These are phyloP conservation scores for Dryadomyces sulphureus DNA, from an alignment of 2,329 filamentous ascomycete species.

Conservation along the genomic window DNA sequence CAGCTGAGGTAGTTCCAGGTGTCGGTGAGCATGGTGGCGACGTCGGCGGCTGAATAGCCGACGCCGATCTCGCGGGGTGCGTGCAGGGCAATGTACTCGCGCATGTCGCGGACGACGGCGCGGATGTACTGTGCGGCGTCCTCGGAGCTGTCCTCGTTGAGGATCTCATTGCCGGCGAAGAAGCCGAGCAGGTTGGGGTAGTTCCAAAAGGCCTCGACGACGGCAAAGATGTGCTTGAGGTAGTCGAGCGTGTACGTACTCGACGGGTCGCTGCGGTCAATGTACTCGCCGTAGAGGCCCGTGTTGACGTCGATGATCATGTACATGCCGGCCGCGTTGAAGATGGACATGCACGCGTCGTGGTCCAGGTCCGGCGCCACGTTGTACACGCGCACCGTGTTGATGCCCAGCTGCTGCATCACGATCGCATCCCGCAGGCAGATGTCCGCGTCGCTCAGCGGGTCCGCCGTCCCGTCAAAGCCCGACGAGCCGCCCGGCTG, in stretches of 20 bases:
- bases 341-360: constrained; percentile 64
- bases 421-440: constrained; percentile 61
- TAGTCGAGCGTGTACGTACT: constrained; percentile 29
- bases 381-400: constrained; percentile 78
- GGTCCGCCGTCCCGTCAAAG: constrained; percentile 45
- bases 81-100: constrained; percentile 61
- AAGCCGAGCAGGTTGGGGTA: constrained; percentile 73
- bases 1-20: constrained; percentile 71
- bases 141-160: constrained; percentile 44
- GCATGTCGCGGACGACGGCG: constrained; percentile 65
- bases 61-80: constrained; percentile 68
- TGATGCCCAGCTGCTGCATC: constrained; percentile 68
- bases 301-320: constrained; percentile 69
- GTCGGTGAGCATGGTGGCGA: constrained; percentile 48
- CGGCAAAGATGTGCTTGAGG: constrained; percentile 22
- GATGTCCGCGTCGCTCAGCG: constrained; percentile 59
- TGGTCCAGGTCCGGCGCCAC: constrained; percentile 60
- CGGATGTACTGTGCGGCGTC: constrained; percentile 67
- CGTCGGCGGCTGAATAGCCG: constrained; percentile 78
- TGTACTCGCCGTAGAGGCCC: constrained; percentile 42
- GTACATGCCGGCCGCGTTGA: constrained; percentile 70
- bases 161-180: constrained; percentile 79
- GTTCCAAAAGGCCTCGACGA: constrained; percentile 61
- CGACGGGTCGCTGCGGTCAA: constrained; percentile 28
- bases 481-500: constrained; percentile 51